These are phyloP conservation scores for Boletus speciosus DNA, from an alignment of 768 basidiomycete genomes.

Conservation along the genomic window DNA sequence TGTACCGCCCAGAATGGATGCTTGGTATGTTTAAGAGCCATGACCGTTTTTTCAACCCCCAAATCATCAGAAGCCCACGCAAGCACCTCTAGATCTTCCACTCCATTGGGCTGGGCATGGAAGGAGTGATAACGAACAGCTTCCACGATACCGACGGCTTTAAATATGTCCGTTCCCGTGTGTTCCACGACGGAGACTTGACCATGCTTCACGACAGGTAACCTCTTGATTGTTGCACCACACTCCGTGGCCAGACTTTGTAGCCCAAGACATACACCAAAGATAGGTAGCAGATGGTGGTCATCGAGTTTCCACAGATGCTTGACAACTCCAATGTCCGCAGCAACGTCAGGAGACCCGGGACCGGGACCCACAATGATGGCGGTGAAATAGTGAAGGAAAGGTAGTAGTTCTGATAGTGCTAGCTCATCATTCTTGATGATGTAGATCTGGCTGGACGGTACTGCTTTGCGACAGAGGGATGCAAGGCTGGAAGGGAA, in stretches of 20 bases:
- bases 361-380: constrained; percentile 78
- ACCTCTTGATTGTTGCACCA: constrained; percentile 57
- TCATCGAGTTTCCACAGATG: constrained; percentile 66
- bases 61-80: constrained; percentile 70
- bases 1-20: constrained; percentile 86
- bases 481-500: constrained; percentile 58
- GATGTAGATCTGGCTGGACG: constrained; percentile 59
- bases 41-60: constrained; percentile 67
- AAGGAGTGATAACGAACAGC: constrained; percentile 83
- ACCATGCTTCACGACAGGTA: constrained; percentile 74
- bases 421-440: constrained; percentile 68
- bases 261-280: constrained; percentile 81
- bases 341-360: constrained; percentile 61
- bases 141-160: constrained; percentile 47
- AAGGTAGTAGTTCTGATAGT: constrained; percentile 46
- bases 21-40: constrained; percentile 63
- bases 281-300: constrained; percentile 57
- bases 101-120: constrained; percentile 48
- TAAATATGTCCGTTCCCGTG: constrained; percentile 55
- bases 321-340: constrained; percentile 66
- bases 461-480: constrained; percentile 60
- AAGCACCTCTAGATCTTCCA: constrained; percentile 55
- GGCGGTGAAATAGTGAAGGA: constrained; percentile 61
- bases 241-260: constrained; percentile 69
- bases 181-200: constrained; percentile 68